Conservation (phyloP, 805 yeast genomes). For the Osmozyma mogii region DNA sequence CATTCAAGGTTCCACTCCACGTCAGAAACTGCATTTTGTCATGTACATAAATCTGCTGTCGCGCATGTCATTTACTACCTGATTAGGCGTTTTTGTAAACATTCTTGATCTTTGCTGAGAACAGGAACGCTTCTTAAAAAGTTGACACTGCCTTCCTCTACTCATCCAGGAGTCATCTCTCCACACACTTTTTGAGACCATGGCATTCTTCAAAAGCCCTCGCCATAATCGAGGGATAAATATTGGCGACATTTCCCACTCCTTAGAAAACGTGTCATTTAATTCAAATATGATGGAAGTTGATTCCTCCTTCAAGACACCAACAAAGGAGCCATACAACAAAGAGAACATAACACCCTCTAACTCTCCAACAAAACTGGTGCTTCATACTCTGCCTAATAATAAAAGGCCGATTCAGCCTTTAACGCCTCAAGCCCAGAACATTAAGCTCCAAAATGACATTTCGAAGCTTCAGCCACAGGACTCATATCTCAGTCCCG, state of each 20-base stretch:
- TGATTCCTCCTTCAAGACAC: conserved; percentile 26
- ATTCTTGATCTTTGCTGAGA: too few species aligned
- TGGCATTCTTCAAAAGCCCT: conserved; percentile 12
- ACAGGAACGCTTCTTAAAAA: too few species aligned
- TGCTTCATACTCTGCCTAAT: conserved; percentile 22
- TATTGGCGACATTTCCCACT: conserved; percentile 32
- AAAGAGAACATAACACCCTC: conserved; percentile 23
- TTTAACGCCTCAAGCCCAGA: conserved; percentile 10
- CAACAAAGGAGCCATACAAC: conserved; percentile 7
- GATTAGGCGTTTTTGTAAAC: too few species aligned
- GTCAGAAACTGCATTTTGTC: too few species aligned
- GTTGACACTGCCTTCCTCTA: too few species aligned
- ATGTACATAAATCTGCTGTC: too few species aligned
- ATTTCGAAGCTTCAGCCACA: conserved; percentile 26
- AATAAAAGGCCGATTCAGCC: conserved; percentile 3
- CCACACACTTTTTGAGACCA: too few species aligned
- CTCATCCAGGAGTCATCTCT: too few species aligned
- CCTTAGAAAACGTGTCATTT: conserved; percentile 36
- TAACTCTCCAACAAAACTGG: conserved; percentile 19
- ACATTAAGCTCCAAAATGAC: conserved; percentile 19
- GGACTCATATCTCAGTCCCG: conserved; percentile 24
- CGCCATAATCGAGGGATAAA: conserved; percentile 13
- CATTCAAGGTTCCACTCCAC: too few species aligned
- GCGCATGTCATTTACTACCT: too few species aligned
- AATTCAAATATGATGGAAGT: conserved; percentile 30